Evolutionary conservation across 148 eudicot species (phyloP), one percentile per base, ranked within the genome.

Genomic region (Fagopyrum homotropicum): DNA sequence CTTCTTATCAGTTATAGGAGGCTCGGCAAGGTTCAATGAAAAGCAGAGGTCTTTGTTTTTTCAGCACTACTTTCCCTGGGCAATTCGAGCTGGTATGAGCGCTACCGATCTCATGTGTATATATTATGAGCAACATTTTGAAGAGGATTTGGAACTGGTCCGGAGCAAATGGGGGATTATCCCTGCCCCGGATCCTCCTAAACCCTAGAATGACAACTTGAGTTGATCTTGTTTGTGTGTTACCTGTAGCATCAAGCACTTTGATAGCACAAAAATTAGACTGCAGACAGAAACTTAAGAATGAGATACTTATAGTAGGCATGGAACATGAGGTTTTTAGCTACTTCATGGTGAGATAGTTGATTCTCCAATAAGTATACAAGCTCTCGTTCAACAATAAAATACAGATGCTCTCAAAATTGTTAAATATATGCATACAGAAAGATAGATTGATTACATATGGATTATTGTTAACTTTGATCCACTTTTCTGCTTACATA

Each of bases 51-150:
- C 83, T 0, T 30, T 89, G 56, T 95, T 95, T 78, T 95, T 86
- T 76, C 84, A 84, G 76, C 91, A 92, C 73, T 95, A 92, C 83
- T 95, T 95, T 66, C 98, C 96, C 0, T 95, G 98, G 97, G 98
- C 98, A 4, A 47, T 92, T n/a, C 87, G 88, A 30, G 96, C 98
- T 29, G 97, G 98, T 51, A 78, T 82, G 83, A 81, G 46, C 75
- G 80, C 81, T 81, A 82, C 90, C 0, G 92, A 95, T 79, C 89
- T 95, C 56, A 92, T 95, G 91, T 90, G 91, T 63, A 60, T 95
- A 69, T 92, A 95, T 81, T 95, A 92, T 72, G 98, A 95, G 81
- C 83, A 75, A 43, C 98, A 95, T 70, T 95, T 95, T 75, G 73
- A 90, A 17, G 97, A 95, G 83, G 92, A 92, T 70, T 81, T 95